Evolutionary conservation across 2,329 filamentous ascomycete species (phyloP), one percentile per base, ranked within the genome.

Genomic region (Xylaria sp.): DNA sequence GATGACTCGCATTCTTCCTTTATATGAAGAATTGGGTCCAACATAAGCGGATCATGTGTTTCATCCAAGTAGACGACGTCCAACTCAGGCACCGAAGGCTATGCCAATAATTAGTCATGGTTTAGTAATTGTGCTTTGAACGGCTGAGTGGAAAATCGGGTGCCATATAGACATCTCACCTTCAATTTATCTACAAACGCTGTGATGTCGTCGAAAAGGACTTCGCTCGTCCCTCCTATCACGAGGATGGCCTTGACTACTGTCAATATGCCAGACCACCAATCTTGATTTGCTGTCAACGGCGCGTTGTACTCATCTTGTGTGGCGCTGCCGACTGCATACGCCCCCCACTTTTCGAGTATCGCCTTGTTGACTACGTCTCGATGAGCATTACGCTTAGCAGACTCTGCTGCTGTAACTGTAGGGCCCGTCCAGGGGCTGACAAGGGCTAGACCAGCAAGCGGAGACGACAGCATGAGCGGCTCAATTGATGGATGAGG

Each of bases 1-100:
- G 49, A 52, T 1, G 49, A 52, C 49, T 52, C 49, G 49, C 49
- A 25, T 9, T 52, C 49, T n/a, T 52, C 49, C 23, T 52, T 52
- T 8, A 52, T 52, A 23, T 28, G n/a, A 52, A 52, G n/a, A 13
- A 52, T 52, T 9, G 49, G 49, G n/a, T 52, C 49, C 1, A 52
- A 3, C 43, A n/a, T 52, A 1, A 52, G n/a, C n/a, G 49, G 49
- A 13, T 52, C 49, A 28, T 52, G 49, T 23, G 49, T 52, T 10
- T 52, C 49, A 25, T 52, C 23, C 49, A 28, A 8, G 13, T 23
- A 52, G 49, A 52, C 23, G 7, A 52, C 23, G 10, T 28, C 23
- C 49, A 52, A 23, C 5, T 28, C 7, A 52, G n/a, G 49, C 13
- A 9, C n/a, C n/a, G 49, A 52, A 13, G 49, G 23, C 49, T 52